A percentile compares a stretch with the other conserved stretches of the same genome.
Conservation (phyloP, 306 rosid species). For the Cercis canadensis region DNA sequence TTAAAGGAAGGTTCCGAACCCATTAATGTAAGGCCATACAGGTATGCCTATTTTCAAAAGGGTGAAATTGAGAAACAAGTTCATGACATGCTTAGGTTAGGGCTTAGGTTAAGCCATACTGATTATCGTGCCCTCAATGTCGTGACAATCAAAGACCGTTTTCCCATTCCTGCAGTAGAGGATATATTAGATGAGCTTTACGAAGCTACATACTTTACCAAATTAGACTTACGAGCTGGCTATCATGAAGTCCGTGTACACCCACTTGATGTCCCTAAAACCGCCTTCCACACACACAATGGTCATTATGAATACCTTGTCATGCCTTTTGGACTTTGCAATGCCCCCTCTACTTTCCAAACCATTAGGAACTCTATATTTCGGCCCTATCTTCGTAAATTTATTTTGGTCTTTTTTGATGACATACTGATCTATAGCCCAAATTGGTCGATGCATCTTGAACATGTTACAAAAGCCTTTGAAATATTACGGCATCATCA, state of each 20-base stretch:
- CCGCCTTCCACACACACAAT: background rate
- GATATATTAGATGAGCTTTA: background rate
- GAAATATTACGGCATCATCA: background rate
- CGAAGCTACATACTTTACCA: slow-evolving; percentile 7
- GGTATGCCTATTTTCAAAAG: background rate
- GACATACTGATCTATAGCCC: background rate
- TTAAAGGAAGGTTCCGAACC: background rate
- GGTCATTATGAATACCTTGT: slow-evolving; percentile 1
- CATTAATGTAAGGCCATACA: background rate
- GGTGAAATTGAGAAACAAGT: background rate
- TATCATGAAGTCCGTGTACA: slow-evolving; percentile 4
- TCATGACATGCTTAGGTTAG: background rate
- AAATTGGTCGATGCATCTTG: background rate
- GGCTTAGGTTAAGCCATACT: background rate
- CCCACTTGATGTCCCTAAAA: background rate
- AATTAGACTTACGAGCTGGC: background rate
- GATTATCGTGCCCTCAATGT: background rate
- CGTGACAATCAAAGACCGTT: background rate
- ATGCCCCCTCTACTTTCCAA: background rate
- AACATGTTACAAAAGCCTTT: background rate
- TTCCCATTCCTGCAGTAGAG: background rate
- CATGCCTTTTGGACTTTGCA: background rate
- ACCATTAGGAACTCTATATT: background rate
- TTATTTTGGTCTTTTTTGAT: background rate
- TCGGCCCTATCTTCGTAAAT: background rate